These are phyloP conservation scores for Solanum hybrid DNA, from an alignment of 305 asterid species.

Conservation along the genomic window DNA sequence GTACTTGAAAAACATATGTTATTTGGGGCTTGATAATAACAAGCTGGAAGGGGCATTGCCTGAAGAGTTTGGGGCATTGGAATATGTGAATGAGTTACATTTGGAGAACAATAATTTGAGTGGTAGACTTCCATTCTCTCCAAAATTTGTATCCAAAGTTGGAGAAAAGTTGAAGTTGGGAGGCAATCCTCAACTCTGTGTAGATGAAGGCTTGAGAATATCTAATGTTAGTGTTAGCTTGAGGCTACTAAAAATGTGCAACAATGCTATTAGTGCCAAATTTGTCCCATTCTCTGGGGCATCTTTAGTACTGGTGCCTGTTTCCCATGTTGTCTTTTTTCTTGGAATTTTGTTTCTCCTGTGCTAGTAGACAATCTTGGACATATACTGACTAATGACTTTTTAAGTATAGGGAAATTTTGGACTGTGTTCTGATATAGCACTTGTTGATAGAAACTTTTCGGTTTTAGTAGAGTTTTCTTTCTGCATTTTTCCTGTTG, in stretches of 20 bases:
- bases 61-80: constrained; percentile 47
- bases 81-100: constrained; percentile 50
- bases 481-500: background rate
- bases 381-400: background rate
- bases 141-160: constrained; percentile 34
- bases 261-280: constrained; percentile 23
- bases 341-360: constrained; percentile 19
- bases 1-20: constrained; percentile 36
- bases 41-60: constrained; percentile 61
- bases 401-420: constrained; percentile 11
- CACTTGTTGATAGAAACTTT: background rate
- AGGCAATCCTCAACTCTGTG: constrained; percentile 71
- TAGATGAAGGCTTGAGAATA: constrained; percentile 37
- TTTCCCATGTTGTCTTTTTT: constrained; percentile 19
- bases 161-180: constrained; percentile 65
- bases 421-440: background rate
- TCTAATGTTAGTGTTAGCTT: constrained; percentile 28
- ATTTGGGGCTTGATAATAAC: constrained; percentile 65
- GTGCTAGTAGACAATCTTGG: background rate
- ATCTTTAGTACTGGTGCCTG: constrained; percentile 13
- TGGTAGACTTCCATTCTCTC: constrained; percentile 65
- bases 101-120: constrained; percentile 65
- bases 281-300: constrained; percentile 34
- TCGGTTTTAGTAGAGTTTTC: background rate
- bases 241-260: constrained; percentile 42